A percentile compares a stretch with the other conserved stretches of the same genome.
phyloP scores from a whole-genome alignment of 1,284 basidiomycete species.

The Pseudozyma hubeiensis region DNA sequence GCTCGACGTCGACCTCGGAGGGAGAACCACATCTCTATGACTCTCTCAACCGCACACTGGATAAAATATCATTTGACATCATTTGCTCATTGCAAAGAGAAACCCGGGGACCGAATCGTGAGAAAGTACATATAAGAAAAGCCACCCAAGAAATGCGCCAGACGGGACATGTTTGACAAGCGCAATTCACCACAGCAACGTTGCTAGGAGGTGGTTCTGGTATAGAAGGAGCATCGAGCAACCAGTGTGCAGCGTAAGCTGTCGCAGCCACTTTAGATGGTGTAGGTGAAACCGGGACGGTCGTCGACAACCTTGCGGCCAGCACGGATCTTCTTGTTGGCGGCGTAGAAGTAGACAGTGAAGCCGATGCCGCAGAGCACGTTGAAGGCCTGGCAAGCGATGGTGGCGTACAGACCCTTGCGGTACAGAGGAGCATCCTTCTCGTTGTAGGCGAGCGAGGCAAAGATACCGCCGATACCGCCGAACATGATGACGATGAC shows the following conservation, averaged over 20 bases:
- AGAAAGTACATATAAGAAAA: neutral
- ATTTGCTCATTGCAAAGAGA: conserved; percentile 1
- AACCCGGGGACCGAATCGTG: neutral
- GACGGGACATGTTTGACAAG: neutral
- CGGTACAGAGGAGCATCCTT: conserved; percentile 60
- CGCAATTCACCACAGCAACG: neutral
- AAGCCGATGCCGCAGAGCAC: conserved; percentile 44
- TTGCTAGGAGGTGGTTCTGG: neutral
- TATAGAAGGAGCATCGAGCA: neutral
- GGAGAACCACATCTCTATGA: too few species aligned
- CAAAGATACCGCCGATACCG: conserved; percentile 71
- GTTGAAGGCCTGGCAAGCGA: conserved; percentile 54
- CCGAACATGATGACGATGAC: conserved; percentile 70
- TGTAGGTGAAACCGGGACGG: conserved; percentile 56
- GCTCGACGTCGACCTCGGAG: too few species aligned
- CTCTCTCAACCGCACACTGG: neutral
- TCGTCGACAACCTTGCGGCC: conserved; percentile 54
- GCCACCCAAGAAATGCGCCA: neutral
- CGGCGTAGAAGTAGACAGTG: conserved; percentile 49
- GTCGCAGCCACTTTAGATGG: conserved; percentile 30
- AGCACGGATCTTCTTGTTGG: conserved; percentile 54
- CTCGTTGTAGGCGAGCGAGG: conserved; percentile 66
- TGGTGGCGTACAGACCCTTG: conserved; percentile 55
- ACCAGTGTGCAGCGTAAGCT: neutral
- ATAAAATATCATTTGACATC: neutral